Percentiles rank a stretch among this genome's conserved stretches.
These are phyloP conservation scores for Calvatia gigantea DNA, from an alignment of 768 basidiomycete species.

Conservation along the genomic window DNA sequence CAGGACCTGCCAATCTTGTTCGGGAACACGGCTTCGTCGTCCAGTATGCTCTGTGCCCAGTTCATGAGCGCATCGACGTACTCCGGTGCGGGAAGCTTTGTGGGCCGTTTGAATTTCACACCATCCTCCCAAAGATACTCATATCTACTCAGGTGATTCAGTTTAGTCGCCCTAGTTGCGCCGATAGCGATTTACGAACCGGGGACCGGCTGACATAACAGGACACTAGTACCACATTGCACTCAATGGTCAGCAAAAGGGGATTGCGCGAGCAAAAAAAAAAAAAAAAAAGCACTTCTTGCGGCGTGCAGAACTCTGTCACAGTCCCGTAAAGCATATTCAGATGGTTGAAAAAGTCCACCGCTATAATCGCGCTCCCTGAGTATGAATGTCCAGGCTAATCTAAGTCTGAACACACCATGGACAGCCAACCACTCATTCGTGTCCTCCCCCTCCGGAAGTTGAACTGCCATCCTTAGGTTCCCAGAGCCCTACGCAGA, in stretches of 20 bases:
- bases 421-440: constrained; percentile 99
- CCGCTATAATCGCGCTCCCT: constrained; percentile 53
- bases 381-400: neutral
- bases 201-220: constrained; percentile 94
- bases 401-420: constrained; percentile 45
- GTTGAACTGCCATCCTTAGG: constrained; percentile 83
- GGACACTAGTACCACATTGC: constrained; percentile 56
- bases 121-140: constrained; percentile 97
- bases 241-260: constrained; percentile 1
- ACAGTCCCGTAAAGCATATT: constrained; percentile 99
- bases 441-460: constrained; percentile 95
- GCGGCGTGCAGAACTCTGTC: constrained; percentile 94
- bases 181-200: constrained; percentile 45
- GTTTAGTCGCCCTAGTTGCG: neutral
- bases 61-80: constrained; percentile 99
- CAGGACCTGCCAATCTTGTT: constrained; percentile 78
- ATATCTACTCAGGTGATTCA: constrained; percentile 48
- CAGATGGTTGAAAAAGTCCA: constrained; percentile 99
- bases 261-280: constrained; percentile 11
- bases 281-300: constrained; percentile 58
- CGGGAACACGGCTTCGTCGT: constrained; percentile 91
- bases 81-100: constrained; percentile 92
- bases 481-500: constrained; percentile 85
- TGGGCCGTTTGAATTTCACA: constrained; percentile 79
- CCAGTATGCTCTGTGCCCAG: constrained; percentile 91